phyloP scores from a whole-genome alignment of 495 filamentous ascomycete species.

The Podospora bellae-mahoneyi region DNA sequence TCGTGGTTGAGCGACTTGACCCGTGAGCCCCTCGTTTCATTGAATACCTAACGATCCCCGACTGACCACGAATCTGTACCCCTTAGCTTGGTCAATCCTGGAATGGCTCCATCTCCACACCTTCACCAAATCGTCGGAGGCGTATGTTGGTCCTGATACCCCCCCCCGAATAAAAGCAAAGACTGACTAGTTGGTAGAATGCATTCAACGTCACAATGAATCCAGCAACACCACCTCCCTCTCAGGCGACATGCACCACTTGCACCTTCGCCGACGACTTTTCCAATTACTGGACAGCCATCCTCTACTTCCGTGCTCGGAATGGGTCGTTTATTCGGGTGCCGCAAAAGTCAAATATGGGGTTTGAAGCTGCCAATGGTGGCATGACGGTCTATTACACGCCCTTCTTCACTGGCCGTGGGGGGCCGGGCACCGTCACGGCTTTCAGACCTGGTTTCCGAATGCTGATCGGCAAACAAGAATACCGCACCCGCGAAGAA shows the following conservation, averaged over 20 bases:
- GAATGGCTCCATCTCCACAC: slow-evolving; percentile 24
- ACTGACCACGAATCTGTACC: not conserved
- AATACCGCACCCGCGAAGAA: slow-evolving; percentile 32
- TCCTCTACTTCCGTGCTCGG: slow-evolving; percentile 37
- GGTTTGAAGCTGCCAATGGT: slow-evolving; percentile 23
- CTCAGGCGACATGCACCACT: slow-evolving; percentile 34
- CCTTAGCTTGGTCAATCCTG: slow-evolving; percentile 29
- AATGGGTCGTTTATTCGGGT: slow-evolving; percentile 42
- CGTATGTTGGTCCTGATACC: not conserved
- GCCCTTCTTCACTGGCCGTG: slow-evolving; percentile 27
- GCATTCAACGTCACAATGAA: slow-evolving; percentile 36
- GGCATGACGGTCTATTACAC: slow-evolving; percentile 47
- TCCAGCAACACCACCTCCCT: slow-evolving; percentile 27
- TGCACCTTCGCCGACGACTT: slow-evolving; percentile 39
- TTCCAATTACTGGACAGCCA: slow-evolving; percentile 47
- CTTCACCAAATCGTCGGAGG: slow-evolving; percentile 31
- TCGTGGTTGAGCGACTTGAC: slow-evolving; percentile 13
- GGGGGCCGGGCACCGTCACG: slow-evolving; percentile 34
- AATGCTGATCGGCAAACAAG: slow-evolving; percentile 67
- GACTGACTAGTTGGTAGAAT: slow-evolving; percentile 15
- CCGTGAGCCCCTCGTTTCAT: slow-evolving; percentile 2
- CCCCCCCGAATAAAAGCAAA: not conserved
- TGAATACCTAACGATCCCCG: not conserved
- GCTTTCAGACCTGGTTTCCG: slow-evolving; percentile 58
- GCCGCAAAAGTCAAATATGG: slow-evolving; percentile 27